Evolutionary conservation across 2,329 filamentous ascomycete species (phyloP).

Genomic region (Fusarium hainanense): DNA sequence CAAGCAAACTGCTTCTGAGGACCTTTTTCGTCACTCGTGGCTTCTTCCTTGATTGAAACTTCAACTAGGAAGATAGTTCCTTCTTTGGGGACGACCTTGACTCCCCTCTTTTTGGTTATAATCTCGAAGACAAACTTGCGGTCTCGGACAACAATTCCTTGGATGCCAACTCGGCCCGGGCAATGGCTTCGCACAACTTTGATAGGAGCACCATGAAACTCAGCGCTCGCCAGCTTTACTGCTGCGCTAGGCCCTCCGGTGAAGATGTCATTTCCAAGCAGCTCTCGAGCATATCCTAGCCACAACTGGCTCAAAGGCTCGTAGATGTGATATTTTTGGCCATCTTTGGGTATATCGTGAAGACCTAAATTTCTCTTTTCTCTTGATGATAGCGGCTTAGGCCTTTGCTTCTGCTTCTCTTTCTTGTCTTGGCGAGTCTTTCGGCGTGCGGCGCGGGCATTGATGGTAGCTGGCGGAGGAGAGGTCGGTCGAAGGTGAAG

Average conservation of each 20-base stretch:
- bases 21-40: conserved; percentile 27
- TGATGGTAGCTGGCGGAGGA: conserved; percentile 65
- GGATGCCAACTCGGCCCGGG: conserved; percentile 81
- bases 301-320: conserved; percentile 82
- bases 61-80: conserved; percentile 85
- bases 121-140: conserved; percentile 88
- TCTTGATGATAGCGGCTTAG: conserved; percentile 79
- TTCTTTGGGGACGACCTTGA: conserved; percentile 90
- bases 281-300: conserved; percentile 85
- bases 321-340: conserved; percentile 76
- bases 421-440: conserved; percentile 61
- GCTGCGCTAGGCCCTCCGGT: conserved; percentile 69
- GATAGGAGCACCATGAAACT: conserved; percentile 88
- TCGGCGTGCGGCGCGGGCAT: conserved; percentile 67
- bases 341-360: conserved; percentile 76
- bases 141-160: conserved; percentile 90
- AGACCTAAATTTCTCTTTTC: conserved; percentile 79
- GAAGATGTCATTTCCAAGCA: conserved; percentile 73
- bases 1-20: conserved; percentile 68
- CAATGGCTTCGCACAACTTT: conserved; percentile 87
- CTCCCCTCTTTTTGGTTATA: conserved; percentile 74
- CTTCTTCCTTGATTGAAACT: conserved; percentile 60
- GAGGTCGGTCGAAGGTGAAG: conserved; percentile 82
- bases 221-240: conserved; percentile 83
- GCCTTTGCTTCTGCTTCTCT: conserved; percentile 62